Conservation (phyloP, 495 filamentous ascomycete species). For the Amorphotheca resinae region DNA sequence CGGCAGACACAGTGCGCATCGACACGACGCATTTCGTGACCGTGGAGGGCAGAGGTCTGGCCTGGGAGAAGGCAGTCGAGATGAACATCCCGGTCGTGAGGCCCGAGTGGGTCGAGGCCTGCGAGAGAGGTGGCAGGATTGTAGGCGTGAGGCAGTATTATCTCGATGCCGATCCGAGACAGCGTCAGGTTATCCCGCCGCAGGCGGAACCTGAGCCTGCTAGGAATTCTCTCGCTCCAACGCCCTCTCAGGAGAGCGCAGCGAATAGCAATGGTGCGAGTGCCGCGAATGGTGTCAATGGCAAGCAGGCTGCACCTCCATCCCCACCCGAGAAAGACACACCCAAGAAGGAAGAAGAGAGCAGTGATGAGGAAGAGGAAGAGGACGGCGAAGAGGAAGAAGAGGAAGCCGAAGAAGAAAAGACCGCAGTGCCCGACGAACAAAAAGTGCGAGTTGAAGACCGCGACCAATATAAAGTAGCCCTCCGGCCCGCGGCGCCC, state of each 20-base stretch:
- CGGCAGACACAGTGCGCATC: constrained; percentile 83
- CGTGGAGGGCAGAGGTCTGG: constrained; percentile 78
- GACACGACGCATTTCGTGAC: constrained; percentile 99
- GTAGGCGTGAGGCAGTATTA: constrained; percentile 94
- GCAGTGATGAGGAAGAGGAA: constrained; percentile 16
- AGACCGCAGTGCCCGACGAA: constrained; percentile 31
- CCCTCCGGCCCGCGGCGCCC: constrained; percentile 18
- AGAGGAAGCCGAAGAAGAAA: constrained; percentile 26
- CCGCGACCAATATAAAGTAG: constrained; percentile 36
- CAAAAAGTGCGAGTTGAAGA: constrained; percentile 45
- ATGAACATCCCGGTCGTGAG: constrained; percentile 98
- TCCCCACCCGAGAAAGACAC: constrained; percentile 22
- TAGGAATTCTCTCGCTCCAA: constrained; percentile 12
- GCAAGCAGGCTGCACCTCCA: constrained; percentile 11
- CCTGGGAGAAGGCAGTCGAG: constrained; percentile 92
- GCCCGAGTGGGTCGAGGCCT: constrained; percentile 93
- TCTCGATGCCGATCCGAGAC: constrained; percentile 65
- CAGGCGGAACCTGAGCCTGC: constrained; percentile 18
- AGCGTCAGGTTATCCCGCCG: constrained; percentile 18
- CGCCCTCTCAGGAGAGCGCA: constrained; percentile 7
- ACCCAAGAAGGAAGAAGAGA: constrained; percentile 7
- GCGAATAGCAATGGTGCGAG: constrained; percentile 15
- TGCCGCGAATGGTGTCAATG: constrained; percentile 17
- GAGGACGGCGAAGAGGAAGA: constrained; percentile 21
- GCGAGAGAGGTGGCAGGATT: constrained; percentile 85